These are phyloP conservation scores for Microbotryum silenes-acaulis DNA, from an alignment of 1,284 basidiomycete species.

Conservation along the genomic window DNA sequence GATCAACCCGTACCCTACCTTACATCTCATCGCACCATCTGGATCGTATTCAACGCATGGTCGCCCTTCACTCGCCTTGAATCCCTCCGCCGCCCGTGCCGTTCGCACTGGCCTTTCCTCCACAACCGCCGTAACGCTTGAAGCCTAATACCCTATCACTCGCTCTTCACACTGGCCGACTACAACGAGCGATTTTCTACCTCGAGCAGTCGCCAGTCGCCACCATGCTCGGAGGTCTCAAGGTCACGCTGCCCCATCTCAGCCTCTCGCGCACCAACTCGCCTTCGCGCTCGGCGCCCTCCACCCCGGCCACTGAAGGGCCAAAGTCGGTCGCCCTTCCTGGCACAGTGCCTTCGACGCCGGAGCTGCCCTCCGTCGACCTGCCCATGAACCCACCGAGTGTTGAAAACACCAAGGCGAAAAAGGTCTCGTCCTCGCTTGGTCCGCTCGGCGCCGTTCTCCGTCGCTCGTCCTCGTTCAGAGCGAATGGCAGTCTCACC, in stretches of 20 bases:
- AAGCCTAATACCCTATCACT: not conserved
- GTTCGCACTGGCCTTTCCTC: not conserved
- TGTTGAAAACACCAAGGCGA: no score
- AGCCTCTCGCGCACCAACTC: conserved; percentile 7
- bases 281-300: not conserved
- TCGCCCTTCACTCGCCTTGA: not conserved
- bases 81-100: not conserved
- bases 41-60: not conserved
- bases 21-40: no score
- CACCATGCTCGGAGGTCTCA: not conserved
- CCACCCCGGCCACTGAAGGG: not conserved
- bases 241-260: conserved; percentile 1
- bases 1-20: no score
- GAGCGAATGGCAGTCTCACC: no score
- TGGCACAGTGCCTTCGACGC: no score
- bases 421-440: no score
- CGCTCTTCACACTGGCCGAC: not conserved
- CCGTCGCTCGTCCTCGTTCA: no score
- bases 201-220: no score
- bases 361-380: not conserved
- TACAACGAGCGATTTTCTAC: not conserved
- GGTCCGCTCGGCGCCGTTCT: no score
- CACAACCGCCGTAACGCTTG: not conserved
- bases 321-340: no score
- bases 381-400: not conserved